Percentiles rank a stretch among this genome's conserved stretches.
These are phyloP conservation scores for Ophiostoma triangulosporum DNA, from an alignment of 2,329 filamentous ascomycete species.

Conservation along the genomic window DNA sequence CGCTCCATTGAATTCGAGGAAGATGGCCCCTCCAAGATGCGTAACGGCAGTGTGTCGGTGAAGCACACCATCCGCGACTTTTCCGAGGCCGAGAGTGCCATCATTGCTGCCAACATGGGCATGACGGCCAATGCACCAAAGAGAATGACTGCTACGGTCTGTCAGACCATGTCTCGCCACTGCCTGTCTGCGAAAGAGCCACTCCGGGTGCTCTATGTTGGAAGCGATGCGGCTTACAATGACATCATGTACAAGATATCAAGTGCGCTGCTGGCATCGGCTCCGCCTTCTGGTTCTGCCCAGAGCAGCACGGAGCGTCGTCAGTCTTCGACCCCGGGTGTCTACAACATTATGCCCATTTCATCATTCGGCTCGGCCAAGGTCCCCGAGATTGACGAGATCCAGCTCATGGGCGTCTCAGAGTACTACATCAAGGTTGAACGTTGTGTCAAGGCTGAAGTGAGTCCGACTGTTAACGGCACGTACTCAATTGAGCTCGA, in stretches of 20 bases:
- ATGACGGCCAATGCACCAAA: slow-evolving; percentile 21
- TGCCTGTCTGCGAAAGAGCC: slow-evolving; percentile 31
- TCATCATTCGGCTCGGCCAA: slow-evolving; percentile 32
- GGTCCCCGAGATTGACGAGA: slow-evolving; percentile 27
- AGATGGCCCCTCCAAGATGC: slow-evolving; percentile 27
- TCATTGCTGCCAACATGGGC: slow-evolving; percentile 21
- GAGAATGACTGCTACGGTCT: slow-evolving; percentile 28
- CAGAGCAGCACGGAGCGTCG: background rate
- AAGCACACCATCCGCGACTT: slow-evolving; percentile 33
- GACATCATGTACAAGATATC: slow-evolving; percentile 34
- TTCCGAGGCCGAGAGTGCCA: slow-evolving; percentile 25
- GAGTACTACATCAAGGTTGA: slow-evolving; percentile 38
- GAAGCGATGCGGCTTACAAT: slow-evolving; percentile 26
- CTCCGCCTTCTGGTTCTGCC: slow-evolving; percentile 10
- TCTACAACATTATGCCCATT: slow-evolving; percentile 39
- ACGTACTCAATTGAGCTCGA: slow-evolving; percentile 28
- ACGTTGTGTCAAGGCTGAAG: slow-evolving; percentile 29
- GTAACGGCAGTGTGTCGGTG: slow-evolving; percentile 26
- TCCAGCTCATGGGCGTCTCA: slow-evolving; percentile 38
- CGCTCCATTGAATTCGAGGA: slow-evolving; percentile 34
- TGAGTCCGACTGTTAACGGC: slow-evolving; percentile 15
- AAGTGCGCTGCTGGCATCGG: slow-evolving; percentile 31
- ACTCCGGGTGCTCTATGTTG: slow-evolving; percentile 35
- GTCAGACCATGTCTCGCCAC: slow-evolving; percentile 34
- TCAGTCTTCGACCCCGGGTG: slow-evolving; percentile 7